Conservation (phyloP, 1,139 yeast genomes). For the Magnusiomyces fungicola region DNA sequence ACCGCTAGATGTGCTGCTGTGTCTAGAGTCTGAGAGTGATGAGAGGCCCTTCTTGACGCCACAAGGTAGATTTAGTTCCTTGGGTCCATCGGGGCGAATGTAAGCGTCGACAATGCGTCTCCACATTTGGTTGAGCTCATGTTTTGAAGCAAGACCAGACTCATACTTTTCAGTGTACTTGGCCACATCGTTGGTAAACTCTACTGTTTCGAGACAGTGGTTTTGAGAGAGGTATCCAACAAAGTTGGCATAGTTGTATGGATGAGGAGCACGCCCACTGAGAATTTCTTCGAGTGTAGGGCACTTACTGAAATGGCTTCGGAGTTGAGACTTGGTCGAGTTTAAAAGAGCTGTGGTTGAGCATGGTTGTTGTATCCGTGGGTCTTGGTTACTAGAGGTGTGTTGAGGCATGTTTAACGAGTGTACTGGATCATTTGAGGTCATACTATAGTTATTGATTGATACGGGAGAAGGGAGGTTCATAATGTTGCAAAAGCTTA, state of each 20-base stretch:
- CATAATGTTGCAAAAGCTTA: not conserved
- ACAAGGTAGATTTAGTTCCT: constrained; percentile 31
- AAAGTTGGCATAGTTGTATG: constrained; percentile 28
- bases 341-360: not conserved
- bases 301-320: constrained; percentile 1
- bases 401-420: too few species aligned
- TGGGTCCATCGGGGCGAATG: constrained; percentile 25
- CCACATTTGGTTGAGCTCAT: constrained; percentile 23
- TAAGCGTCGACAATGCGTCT: constrained; percentile 27
- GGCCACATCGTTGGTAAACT: constrained; percentile 29
- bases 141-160: not conserved
- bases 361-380: too few species aligned
- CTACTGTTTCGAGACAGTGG: constrained; percentile 33
- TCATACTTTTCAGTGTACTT: constrained; percentile 19
- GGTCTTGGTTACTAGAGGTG: too few species aligned
- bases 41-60: constrained; percentile 23
- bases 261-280: constrained; percentile 23
- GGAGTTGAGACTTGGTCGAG: not conserved
- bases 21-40: constrained; percentile 5
- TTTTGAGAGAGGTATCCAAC: constrained; percentile 26
- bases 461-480: not conserved
- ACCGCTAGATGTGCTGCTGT: constrained; percentile 1
- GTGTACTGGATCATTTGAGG: too few species aligned
- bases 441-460: too few species aligned
- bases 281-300: constrained; percentile 29